Percentiles rank a stretch among this genome's conserved stretches.
Evolutionary conservation across 2,329 filamentous ascomycete species (phyloP).

Genomic region (Nothopassalora personata): DNA sequence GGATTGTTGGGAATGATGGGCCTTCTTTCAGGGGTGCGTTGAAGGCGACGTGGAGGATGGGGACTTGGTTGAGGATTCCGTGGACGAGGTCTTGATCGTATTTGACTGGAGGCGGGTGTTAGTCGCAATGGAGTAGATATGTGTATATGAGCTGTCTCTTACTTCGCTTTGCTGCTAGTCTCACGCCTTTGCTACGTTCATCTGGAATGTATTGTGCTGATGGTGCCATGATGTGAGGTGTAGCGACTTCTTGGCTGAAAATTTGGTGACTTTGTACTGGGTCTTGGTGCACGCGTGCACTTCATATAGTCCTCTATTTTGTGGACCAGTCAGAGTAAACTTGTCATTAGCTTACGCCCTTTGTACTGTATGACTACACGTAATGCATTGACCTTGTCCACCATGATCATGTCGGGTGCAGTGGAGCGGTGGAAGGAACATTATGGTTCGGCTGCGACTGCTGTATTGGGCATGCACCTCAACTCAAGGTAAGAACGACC

Average conservation of each 20-base stretch:
- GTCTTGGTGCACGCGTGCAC: neutral
- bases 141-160: neutral
- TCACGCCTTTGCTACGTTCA: slow-evolving; percentile 27
- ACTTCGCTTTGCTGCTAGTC: slow-evolving; percentile 26
- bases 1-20: slow-evolving; percentile 64
- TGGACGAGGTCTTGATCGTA: slow-evolving; percentile 73
- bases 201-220: slow-evolving; percentile 24
- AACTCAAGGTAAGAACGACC: neutral
- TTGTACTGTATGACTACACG: neutral
- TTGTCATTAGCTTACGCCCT: slow-evolving; percentile 6
- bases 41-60: slow-evolving; percentile 77
- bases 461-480: slow-evolving; percentile 1
- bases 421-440: neutral
- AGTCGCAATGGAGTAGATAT: neutral
- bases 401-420: neutral
- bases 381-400: too few relatives aligned
- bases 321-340: neutral
- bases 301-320: neutral
- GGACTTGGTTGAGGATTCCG: slow-evolving; percentile 65
- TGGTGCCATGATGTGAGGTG: slow-evolving; percentile 7
- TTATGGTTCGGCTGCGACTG: slow-evolving; percentile 9
- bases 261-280: neutral
- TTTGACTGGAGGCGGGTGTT: slow-evolving; percentile 44
- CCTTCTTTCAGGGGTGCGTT: slow-evolving; percentile 47
- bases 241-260: neutral